Evolutionary conservation across 2,329 filamentous ascomycete species (phyloP).

Genomic region (Hymenoscyphus scutula): DNA sequence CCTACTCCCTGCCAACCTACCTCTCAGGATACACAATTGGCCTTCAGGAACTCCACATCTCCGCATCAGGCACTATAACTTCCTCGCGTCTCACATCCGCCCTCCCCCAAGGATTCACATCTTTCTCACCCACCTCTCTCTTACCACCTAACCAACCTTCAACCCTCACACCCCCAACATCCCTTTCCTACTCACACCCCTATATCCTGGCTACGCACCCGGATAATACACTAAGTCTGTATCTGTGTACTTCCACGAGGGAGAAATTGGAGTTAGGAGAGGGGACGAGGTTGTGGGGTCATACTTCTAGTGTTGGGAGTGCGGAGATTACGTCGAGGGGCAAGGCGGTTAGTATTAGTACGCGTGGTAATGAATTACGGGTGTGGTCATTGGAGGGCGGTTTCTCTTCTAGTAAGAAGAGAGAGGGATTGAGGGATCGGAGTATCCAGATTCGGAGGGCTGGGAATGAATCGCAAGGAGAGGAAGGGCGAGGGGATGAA

Average conservation of each 20-base stretch:
- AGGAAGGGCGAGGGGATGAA: too few relatives aligned
- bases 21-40: slow-evolving; percentile 83
- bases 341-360: slow-evolving; percentile 67
- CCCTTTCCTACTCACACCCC: slow-evolving; percentile 54
- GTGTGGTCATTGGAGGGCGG: slow-evolving; percentile 69
- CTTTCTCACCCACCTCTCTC: slow-evolving; percentile 17
- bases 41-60: slow-evolving; percentile 81
- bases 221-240: slow-evolving; percentile 70
- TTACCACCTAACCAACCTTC: slow-evolving; percentile 38
- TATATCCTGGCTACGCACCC: slow-evolving; percentile 67
- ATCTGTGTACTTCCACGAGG: slow-evolving; percentile 62
- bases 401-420: slow-evolving; percentile 35
- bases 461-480: neutral
- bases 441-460: slow-evolving; percentile 42
- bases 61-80: slow-evolving; percentile 36
- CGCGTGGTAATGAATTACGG: slow-evolving; percentile 56
- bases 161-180: slow-evolving; percentile 26
- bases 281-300: slow-evolving; percentile 66
- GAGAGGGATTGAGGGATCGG: slow-evolving; percentile 41
- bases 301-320: slow-evolving; percentile 66
- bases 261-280: slow-evolving; percentile 55
- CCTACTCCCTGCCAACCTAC: slow-evolving; percentile 77
- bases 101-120: slow-evolving; percentile 46
- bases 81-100: slow-evolving; percentile 50
- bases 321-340: slow-evolving; percentile 67